Percentiles rank a stretch among this genome's conserved stretches.
These are phyloP conservation scores for Aegilops sharonensis DNA, from an alignment of 176 grass and related monocot species.

Conservation along the genomic window DNA sequence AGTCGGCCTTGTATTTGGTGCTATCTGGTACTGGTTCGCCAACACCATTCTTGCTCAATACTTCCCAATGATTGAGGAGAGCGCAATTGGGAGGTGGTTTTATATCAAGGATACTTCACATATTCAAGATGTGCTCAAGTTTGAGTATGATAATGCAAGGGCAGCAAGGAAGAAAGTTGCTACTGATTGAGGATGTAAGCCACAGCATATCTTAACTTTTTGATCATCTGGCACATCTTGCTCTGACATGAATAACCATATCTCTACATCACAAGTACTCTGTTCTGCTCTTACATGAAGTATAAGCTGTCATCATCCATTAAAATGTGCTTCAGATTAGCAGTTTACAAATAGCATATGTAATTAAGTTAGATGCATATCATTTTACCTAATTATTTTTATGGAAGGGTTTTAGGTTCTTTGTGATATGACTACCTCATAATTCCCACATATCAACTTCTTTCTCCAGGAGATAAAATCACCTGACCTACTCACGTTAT, in stretches of 20 bases:
- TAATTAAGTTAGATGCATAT: no score
- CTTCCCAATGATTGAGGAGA: constrained; percentile 94
- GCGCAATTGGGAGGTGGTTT: constrained; percentile 63
- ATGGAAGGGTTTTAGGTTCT: background rate
- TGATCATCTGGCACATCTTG: background rate
- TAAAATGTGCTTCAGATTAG: background rate
- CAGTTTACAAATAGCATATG: background rate
- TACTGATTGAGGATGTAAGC: constrained; percentile 75
- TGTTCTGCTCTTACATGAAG: background rate
- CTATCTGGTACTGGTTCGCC: constrained; percentile 88
- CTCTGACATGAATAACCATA: background rate
- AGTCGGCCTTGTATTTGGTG: constrained; percentile 76
- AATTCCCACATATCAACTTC: no score
- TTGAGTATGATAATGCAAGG: constrained; percentile 97
- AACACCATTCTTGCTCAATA: constrained; percentile 73
- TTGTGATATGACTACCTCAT: background rate
- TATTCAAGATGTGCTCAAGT: constrained; percentile 86
- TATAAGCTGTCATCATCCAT: background rate
- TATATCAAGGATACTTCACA: constrained; percentile 97
- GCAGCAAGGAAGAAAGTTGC: constrained; percentile 86
- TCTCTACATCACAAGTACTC: background rate
- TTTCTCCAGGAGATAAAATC: background rate
- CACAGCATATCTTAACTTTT: background rate
- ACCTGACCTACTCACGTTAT: background rate
- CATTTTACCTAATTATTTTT: no score